A percentile compares a stretch with the other conserved stretches of the same genome.
Conservation (phyloP, 1,284 basidiomycete genomes). For the Pseudozyma flocculosa region DNA sequence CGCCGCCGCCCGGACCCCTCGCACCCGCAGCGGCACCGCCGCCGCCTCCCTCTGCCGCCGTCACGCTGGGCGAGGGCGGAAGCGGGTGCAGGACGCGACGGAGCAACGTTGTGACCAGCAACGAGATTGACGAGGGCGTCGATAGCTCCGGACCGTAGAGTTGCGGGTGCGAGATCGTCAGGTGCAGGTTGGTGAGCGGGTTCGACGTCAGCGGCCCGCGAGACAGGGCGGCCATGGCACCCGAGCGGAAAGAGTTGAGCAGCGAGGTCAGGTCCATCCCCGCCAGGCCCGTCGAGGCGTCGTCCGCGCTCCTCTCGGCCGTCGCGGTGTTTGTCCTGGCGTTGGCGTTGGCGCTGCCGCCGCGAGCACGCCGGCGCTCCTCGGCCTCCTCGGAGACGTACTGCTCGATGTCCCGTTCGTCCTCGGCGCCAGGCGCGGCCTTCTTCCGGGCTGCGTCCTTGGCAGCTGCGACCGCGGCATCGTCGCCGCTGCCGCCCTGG, state of each 20-base stretch:
- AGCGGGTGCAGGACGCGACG: slow-evolving; percentile 25
- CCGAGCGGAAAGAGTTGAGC: slow-evolving; percentile 18
- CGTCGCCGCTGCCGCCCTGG: background rate
- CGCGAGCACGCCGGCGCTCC: too few relatives aligned
- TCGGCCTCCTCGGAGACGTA: slow-evolving; percentile 5
- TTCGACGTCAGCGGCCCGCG: slow-evolving; percentile 50
- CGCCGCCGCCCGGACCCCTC: too few relatives aligned
- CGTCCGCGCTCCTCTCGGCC: slow-evolving; percentile 1
- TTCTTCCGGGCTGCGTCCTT: background rate
- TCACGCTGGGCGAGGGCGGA: too few relatives aligned
- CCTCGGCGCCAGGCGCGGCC: background rate
- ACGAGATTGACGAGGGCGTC: slow-evolving; percentile 34
- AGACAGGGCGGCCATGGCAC: slow-evolving; percentile 38
- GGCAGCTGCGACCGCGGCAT: too few relatives aligned
- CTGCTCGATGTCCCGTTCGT: slow-evolving; percentile 8
- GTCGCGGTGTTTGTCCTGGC: too few relatives aligned
- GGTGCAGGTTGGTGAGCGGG: slow-evolving; percentile 38
- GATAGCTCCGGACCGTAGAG: slow-evolving; percentile 39
- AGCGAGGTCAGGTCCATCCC: slow-evolving; percentile 22
- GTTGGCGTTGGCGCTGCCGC: too few relatives aligned
- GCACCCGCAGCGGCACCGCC: too few relatives aligned
- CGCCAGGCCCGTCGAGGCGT: background rate
- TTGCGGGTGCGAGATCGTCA: slow-evolving; percentile 27
- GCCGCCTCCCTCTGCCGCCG: too few relatives aligned
- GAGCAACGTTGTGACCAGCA: slow-evolving; percentile 31